Conservation (phyloP, 2,329 filamentous ascomycete species). For the Ceratocystis cacaofunesta region DNA sequence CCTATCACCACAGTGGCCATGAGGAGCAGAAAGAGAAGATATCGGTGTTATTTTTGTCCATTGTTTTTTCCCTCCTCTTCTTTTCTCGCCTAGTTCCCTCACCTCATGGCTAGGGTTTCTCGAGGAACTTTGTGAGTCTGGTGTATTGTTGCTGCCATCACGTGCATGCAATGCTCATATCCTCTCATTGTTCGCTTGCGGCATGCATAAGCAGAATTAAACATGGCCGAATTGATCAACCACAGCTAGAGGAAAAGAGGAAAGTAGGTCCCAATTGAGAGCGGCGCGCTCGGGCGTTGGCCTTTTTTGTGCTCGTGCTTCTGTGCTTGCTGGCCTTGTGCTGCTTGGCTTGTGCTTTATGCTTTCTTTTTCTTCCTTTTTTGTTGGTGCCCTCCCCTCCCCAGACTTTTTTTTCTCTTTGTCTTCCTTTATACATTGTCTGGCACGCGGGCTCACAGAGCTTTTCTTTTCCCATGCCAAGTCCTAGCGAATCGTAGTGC, state of each 20-base stretch:
- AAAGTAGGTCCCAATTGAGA: background rate
- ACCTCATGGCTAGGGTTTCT: background rate
- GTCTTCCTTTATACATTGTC: conserved; percentile 2
- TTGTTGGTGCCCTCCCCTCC: background rate
- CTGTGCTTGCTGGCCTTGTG: background rate
- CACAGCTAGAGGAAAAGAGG: background rate
- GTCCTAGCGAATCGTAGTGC: background rate
- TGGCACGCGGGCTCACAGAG: conserved; percentile 3
- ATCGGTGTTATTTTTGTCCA: background rate
- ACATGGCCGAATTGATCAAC: background rate
- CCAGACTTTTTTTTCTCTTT: background rate
- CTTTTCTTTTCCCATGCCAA: background rate
- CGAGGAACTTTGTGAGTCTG: background rate
- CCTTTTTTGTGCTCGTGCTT: background rate
- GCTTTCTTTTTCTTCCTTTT: conserved; percentile 5
- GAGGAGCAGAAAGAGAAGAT: too few species aligned
- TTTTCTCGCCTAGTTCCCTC: background rate
- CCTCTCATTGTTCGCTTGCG: background rate
- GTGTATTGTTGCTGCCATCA: too few species aligned
- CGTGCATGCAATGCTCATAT: background rate
- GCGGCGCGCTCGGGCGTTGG: conserved; percentile 3
- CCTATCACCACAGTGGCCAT: too few species aligned
- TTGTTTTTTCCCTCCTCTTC: background rate
- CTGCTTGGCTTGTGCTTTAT: conserved; percentile 1
- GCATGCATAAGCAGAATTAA: background rate